Conservation (phyloP, 108 stramenopile species). For the Cyclotella atomus region DNA sequence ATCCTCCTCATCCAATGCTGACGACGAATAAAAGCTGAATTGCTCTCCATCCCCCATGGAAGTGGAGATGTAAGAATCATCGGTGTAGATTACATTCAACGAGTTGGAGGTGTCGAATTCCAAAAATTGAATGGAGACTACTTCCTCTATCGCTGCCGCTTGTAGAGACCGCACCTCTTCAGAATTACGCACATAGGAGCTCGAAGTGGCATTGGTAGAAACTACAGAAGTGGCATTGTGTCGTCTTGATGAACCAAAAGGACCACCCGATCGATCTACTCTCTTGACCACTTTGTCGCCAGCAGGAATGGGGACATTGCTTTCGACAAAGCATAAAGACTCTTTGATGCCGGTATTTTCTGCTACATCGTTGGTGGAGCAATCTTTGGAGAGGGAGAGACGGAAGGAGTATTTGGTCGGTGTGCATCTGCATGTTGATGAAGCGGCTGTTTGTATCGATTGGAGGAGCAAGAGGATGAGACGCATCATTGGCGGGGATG, state of each 20-base stretch:
- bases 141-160: neutral
- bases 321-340: constrained; percentile 14
- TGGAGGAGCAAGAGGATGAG: too few relatives aligned
- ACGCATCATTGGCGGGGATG: too few relatives aligned
- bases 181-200: too few relatives aligned
- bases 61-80: neutral
- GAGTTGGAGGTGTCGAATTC: constrained; percentile 13
- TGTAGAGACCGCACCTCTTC: too few relatives aligned
- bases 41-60: constrained; percentile 10
- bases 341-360: constrained; percentile 5
- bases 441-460: too few relatives aligned
- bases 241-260: neutral
- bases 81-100: constrained; percentile 18
- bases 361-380: constrained; percentile 11
- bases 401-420: constrained; percentile 11
- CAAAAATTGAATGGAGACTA: constrained; percentile 23
- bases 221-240: neutral
- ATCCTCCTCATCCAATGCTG: neutral
- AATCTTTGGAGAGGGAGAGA: neutral
- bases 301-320: neutral
- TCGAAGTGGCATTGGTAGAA: neutral
- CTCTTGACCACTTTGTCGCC: neutral
- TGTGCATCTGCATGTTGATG: constrained; percentile 3
- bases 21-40: constrained; percentile 9
- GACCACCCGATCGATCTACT: neutral